Evolutionary conservation across 1,284 basidiomycete genomes (phyloP).

Genomic region (Cutaneotrichosporon dermatis): DNA sequence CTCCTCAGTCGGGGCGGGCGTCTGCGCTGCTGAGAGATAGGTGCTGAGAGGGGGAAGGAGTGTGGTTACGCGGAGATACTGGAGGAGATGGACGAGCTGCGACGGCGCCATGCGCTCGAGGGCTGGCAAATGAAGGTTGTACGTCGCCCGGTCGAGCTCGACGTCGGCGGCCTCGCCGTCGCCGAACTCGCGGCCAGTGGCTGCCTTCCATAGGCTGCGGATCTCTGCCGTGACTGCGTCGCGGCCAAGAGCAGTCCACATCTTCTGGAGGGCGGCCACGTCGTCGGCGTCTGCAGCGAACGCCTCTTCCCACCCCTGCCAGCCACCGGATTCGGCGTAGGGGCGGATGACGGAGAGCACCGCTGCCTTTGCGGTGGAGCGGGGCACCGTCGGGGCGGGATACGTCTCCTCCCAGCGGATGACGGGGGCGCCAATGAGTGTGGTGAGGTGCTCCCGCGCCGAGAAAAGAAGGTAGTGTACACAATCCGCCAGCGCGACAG

Average conservation of each 20-base stretch:
- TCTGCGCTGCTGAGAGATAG: constrained; percentile 7
- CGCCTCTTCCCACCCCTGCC: constrained; percentile 26
- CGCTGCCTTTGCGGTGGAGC: constrained; percentile 28
- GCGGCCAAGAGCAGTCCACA: constrained; percentile 20
- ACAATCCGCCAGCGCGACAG: constrained; percentile 31
- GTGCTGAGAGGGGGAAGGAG: constrained; percentile 30
- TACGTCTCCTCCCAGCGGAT: constrained; percentile 35
- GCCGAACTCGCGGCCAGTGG: constrained; percentile 22
- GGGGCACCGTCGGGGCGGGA: constrained; percentile 31
- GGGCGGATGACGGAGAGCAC: constrained; percentile 34
- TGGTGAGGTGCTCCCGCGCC: constrained; percentile 37
- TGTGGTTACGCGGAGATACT: constrained; percentile 36
- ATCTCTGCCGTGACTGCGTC: constrained; percentile 22
- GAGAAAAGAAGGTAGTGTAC: constrained; percentile 43
- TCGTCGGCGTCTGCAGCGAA: constrained; percentile 26
- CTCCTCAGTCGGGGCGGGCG: neutral
- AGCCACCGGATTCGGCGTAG: constrained; percentile 18
- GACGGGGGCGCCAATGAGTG: constrained; percentile 19
- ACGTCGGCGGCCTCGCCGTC: constrained; percentile 27
- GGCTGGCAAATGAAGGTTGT: constrained; percentile 33
- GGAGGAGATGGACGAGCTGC: constrained; percentile 33
- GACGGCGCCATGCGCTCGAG: constrained; percentile 23
- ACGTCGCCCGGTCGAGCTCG: constrained; percentile 29
- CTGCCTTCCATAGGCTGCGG: constrained; percentile 21
- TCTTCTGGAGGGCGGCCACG: constrained; percentile 7